A percentile compares a stretch with the other conserved stretches of the same genome.
phyloP scores from a whole-genome alignment of 306 rosid species.

The Cicer arietinum region DNA sequence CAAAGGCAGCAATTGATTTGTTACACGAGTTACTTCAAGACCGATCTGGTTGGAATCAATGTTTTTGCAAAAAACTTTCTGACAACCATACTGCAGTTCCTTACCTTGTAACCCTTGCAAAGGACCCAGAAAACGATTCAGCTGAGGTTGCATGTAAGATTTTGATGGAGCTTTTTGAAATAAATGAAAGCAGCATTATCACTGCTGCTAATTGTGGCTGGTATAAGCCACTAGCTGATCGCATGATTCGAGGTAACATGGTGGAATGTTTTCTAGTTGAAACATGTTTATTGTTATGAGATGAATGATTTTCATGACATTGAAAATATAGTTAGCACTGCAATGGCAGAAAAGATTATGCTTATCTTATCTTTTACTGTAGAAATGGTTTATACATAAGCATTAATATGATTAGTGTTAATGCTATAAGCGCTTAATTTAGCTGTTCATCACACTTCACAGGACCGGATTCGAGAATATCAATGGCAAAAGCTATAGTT shows the following conservation, averaged over 20 bases:
- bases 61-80: slow-evolving; percentile 68
- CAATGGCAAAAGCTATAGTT: slow-evolving; percentile 60
- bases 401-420: background rate
- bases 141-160: slow-evolving; percentile 70
- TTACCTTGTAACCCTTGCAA: slow-evolving; percentile 64
- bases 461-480: slow-evolving; percentile 68
- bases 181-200: slow-evolving; percentile 60
- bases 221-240: slow-evolving; percentile 74
- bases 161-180: slow-evolving; percentile 65
- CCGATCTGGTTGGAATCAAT: slow-evolving; percentile 68
- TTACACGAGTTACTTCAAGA: slow-evolving; percentile 70
- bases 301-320: background rate
- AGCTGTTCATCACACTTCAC: background rate
- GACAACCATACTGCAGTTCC: slow-evolving; percentile 54
- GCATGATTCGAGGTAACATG: slow-evolving; percentile 61
- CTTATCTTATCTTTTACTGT: background rate
- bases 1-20: slow-evolving; percentile 69
- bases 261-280: slow-evolving; percentile 37
- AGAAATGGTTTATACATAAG: background rate
- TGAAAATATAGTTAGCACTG: background rate
- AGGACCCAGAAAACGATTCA: slow-evolving; percentile 55
- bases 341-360: no score
- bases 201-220: slow-evolving; percentile 75
- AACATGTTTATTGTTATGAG: slow-evolving; percentile 26
- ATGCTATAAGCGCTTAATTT: background rate